Base-by-base conservation (phyloP, 345 rosid species). In the Melaleuca quinquenervia region DNA sequence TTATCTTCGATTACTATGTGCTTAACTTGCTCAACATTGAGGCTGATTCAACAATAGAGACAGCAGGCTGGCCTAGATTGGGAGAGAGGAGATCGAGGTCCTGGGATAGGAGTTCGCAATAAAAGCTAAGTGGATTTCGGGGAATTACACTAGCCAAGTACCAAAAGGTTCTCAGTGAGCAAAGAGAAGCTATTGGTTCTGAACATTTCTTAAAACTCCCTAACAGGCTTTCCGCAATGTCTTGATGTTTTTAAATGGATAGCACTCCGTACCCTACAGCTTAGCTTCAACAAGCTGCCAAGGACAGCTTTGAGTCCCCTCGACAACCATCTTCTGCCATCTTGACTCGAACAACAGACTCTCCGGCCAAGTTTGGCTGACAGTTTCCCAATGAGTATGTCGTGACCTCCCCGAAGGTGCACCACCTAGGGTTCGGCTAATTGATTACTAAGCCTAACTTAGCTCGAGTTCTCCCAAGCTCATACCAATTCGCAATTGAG, bases 1-100 rank as follows among this genome's bases (percentile, higher is more conserved):
- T 55, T 22, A 55, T 55, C 1, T 55, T 0, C 8, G 22, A 55
- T 55, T 2, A 9, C 11, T 54, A 11, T 26, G 12, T 0, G 60
- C 3, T 54, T 54, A 21, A n/a, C 60, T 54, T 8, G 24, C 60
- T 9, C 3, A 4, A 5, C 60, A 13, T 55, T 0, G 3, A 54
- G 60, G 5, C 6, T 22, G 5, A 22, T 54, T 54, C 6, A 54
- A 11, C n/a, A 54, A 54, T 54, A 22, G 60, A 8, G 3, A 8
- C 22, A n/a, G 12, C 13, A 7, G 60, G 12, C 5, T 22, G 13
- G 6, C 60, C n/a, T 22, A 58, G 64, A 58, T 58, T 58, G 64
- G 64, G 64, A 26, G 64, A 58, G 5, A 26, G 32, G 64, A 58
- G 32, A 58, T 58, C 3, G 32, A 58, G 64, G 32, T 58, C 64